Evolutionary conservation across 2,329 filamentous ascomycete genomes (phyloP), one percentile per base, ranked within the genome.

Genomic region (Pseudopyricularia cyperi): DNA sequence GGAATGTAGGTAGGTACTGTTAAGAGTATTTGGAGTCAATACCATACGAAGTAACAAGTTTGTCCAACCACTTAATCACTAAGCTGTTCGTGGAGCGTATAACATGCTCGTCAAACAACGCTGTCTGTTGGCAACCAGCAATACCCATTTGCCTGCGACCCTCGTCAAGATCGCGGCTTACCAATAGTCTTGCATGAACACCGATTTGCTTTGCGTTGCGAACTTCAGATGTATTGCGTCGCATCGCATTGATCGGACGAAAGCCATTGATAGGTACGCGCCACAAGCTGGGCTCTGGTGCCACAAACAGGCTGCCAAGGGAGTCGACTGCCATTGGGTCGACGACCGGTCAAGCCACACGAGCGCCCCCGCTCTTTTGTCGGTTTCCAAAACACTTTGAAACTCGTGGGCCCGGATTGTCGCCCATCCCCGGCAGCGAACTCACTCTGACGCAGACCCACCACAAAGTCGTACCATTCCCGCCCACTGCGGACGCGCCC

Each of bases 401-500:
- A 48, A 34, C 26, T 48, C 46, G 17, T 33, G 26, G 17, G 11
- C 26, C 26, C 28, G 42, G 32, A 34, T 32, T 17, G 46, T 2
- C 24, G 39, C 19, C 39, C 39, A 26, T 19, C 24, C 39, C 22
- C 39, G 22, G 39, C 39, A 39, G 46, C 50, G 37, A 33, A 24
- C 7, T 33, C 17, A 24, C 7, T 33, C 17, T 33, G 50, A 44
- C 28, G 28, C 50, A 51, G 50, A 44, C 39, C 50, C 50, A 44
- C 50, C 34, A 4, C 11, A 24, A 24, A 46, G 28, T 51, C 50
- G 50, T 51, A 51, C 50, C 50, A 51, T 46, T 42, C 33, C n/a
- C 39, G 22, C 39, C 30, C 39, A 28, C 50, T 33, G 11, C 17
- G 12, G 14, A 9, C 17, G 17, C 12, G 7, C 19, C 6, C 30